Base-by-base conservation (phyloP, 2,329 filamentous ascomycete species). In the Sporothrix variecibatus region DNA sequence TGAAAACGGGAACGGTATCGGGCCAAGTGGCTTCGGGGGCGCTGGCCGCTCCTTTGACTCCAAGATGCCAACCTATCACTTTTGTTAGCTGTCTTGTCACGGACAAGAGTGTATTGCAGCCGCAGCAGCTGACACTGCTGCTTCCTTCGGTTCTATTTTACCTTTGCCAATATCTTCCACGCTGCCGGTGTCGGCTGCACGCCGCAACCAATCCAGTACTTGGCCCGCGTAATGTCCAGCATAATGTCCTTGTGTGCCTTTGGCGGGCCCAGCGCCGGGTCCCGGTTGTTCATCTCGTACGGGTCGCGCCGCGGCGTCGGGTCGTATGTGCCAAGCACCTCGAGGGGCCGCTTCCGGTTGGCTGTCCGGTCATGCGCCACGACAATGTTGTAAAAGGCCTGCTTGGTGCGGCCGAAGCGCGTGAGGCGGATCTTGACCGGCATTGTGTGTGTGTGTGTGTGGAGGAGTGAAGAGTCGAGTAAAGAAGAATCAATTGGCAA, bases 381-480 rank as follows among this genome's bases (percentile, higher is more conserved):
- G 78, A 98, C 94, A 77, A 99, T 98, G 85, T 99, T 99, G 88
- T 97, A 99, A 79, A 98, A 92, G 2, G 96, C 95, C n/a, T 89
- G 82, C 82, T 97, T 95, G 77, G 89, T 90, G 82, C 92, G 94
- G 81, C 95, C 94, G 82, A 98, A 97, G 82, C 96, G 95, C 79
- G 96, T 93, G 79, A 99, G 91, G 75, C 96, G 92, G 83, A 99
- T 96, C 82, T 93, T 93, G 80, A 99, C 88, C 76, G 98, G 95
- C 96, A 99, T 64, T 60, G 46, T 46, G 64, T n/a, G 20, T 56
- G n/a, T 15, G 23, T 12, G 53, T 17, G 53, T 7, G n/a, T 12
- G 62, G 12, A 11, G 9, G 23, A 31, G 17, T 11, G 38, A 15
- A 58, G 34, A 46, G 34, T 20, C 26, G 3, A n/a, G 38, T 0